Evolutionary conservation across 1,284 basidiomycete species (phyloP).

Genomic region (Vanrija pseudolonga): DNA sequence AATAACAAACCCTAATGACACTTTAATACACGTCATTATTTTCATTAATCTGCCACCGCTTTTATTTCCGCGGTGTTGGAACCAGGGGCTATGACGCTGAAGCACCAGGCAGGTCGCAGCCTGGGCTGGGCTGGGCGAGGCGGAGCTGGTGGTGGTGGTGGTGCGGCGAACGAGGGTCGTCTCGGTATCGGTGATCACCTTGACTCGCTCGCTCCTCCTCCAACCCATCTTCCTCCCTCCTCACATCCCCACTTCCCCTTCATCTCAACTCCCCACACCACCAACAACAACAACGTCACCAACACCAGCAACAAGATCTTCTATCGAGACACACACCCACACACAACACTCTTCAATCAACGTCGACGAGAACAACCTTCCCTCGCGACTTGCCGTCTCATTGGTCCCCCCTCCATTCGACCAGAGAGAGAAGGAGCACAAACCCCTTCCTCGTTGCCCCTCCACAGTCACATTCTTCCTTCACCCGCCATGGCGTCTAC

Average conservation of each 20-base stretch:
- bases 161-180: too few species aligned
- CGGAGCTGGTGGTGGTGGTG: too few species aligned
- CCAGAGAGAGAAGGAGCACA: background rate
- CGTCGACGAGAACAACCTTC: background rate
- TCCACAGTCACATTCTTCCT: background rate
- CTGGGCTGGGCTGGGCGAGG: too few species aligned
- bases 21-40: background rate
- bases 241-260: too few species aligned
- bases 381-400: background rate
- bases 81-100: too few species aligned
- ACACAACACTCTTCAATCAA: background rate
- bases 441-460: background rate
- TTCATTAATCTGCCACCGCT: background rate
- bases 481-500: constrained; percentile 45
- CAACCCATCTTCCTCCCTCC: too few species aligned
- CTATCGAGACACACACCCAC: background rate
- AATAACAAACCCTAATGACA: too few species aligned
- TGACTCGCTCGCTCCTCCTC: background rate
- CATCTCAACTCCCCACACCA: too few species aligned
- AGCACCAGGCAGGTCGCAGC: too few species aligned
- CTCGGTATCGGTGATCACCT: too few species aligned
- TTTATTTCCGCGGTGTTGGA: too few species aligned
- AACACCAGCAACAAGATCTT: background rate
- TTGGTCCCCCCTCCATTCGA: background rate
- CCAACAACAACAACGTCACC: background rate